Evolutionary conservation across 129 eudicot genomes (phyloP).

Genomic region (Erigeron canadensis): DNA sequence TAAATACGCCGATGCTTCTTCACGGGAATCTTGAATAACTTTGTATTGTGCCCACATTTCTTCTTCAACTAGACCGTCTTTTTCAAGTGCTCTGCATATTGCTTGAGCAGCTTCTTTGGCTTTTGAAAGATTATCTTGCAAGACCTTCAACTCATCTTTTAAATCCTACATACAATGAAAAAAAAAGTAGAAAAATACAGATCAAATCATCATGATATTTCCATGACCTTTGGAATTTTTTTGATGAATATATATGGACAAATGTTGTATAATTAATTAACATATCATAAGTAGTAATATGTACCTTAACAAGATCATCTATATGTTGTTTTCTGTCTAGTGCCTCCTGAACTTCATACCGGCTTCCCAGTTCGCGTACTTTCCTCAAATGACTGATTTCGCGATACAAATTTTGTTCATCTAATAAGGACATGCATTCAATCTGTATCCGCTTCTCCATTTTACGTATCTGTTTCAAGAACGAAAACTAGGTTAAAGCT

Average conservation of each 20-base stretch:
- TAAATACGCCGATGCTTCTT: constrained; percentile 39
- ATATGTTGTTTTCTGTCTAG: constrained; percentile 45
- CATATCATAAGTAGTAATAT: neutral
- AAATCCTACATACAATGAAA: constrained; percentile 39
- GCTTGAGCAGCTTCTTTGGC: constrained; percentile 29
- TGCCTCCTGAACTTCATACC: constrained; percentile 50
- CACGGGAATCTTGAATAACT: constrained; percentile 47
- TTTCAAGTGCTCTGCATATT: constrained; percentile 37
- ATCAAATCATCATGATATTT: neutral
- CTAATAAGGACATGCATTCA: constrained; percentile 30
- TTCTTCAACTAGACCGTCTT: constrained; percentile 33
- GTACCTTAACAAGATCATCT: constrained; percentile 54
- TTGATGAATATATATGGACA: neutral
- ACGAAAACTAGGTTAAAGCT: neutral
- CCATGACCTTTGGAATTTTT: neutral
- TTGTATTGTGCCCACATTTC: constrained; percentile 40
- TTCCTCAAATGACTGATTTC: constrained; percentile 59
- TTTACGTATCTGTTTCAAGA: constrained; percentile 40
- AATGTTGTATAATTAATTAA: neutral
- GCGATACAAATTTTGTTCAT: constrained; percentile 52
- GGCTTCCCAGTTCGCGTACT: constrained; percentile 45
- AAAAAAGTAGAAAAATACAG: neutral
- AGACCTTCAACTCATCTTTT: constrained; percentile 46
- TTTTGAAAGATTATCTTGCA: constrained; percentile 38
- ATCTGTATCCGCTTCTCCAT: constrained; percentile 48